Base-by-base conservation (phyloP, 371 early-diverging fungal genomes). In the Nematocida homosporus region DNA sequence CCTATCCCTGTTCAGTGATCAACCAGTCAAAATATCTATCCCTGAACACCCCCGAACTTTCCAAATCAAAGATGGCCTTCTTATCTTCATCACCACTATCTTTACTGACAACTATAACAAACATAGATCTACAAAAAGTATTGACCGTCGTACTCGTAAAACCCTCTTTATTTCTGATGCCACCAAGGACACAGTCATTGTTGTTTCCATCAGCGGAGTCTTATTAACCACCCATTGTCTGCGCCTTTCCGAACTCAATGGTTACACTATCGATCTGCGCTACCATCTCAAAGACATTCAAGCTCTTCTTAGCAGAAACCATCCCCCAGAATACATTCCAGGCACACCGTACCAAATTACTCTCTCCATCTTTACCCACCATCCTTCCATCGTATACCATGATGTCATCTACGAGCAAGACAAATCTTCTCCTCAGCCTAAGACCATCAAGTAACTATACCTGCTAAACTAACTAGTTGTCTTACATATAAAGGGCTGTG, bases 401-500 rank as follows among this genome's bases (percentile, higher is more conserved):
- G 29, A 25, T 30, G 32, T 16, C 8, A 29, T 25, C 34, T 16
- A 54, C 16, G 54, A 54, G 34, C 8, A 10, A 30, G 13, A 25
- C 8, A 54, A 20, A 54, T 8, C 23, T 29, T 25, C 8, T 8
- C 23, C 20, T 54, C n/a, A n/a, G n/a, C n/a, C n/a, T n/a, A n/a
- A n/a, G n/a, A n/a, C n/a, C n/a, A n/a, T n/a, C n/a, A n/a, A n/a
- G n/a, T n/a, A 44, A 44, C 47, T 30, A 30, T 54, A 16, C 13
- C 32, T 34, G 13, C 34, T 54, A 30, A 8, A 54, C 8, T 8
- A 30, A 30, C 20, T 25, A 30, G 34, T 16, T 5, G 13, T 8
- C 41, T 34, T 59, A 68, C 32, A 56, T 8, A 44, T 47, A 27
- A 3, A 72, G 27, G 23, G 75, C 44, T 16, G 38, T 52, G 40